These are phyloP conservation scores for Pseudocercospora musae DNA, from an alignment of 2,329 filamentous ascomycete species.

Conservation along the genomic window DNA sequence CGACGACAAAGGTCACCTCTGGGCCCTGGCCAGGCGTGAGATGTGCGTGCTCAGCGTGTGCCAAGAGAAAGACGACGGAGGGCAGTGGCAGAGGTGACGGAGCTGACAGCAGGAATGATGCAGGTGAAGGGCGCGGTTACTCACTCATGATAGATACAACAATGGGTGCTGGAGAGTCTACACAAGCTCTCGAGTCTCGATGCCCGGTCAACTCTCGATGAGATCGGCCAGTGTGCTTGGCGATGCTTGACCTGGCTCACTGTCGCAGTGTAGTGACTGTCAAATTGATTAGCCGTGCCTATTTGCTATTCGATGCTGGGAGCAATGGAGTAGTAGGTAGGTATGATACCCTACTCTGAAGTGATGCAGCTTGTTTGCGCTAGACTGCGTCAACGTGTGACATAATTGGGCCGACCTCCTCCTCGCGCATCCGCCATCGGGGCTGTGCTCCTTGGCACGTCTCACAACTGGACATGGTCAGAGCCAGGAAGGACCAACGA, in stretches of 20 bases:
- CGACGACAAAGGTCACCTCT: not conserved
- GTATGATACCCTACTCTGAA: too few relatives aligned
- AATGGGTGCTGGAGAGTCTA: not conserved
- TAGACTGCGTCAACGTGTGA: not conserved
- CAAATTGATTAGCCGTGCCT: not conserved
- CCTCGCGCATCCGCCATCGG: not conserved
- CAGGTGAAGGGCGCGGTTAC: not conserved
- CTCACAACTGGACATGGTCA: not conserved
- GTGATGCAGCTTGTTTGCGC: not conserved
- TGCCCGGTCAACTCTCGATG: not conserved
- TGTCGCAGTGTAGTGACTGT: too few relatives aligned
- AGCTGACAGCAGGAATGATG: not conserved
- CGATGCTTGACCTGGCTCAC: not conserved
- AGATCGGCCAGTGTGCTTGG: not conserved
- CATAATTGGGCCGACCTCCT: not conserved
- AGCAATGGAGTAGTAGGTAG: too few relatives aligned
- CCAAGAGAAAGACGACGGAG: not conserved
- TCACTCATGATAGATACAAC: not conserved
- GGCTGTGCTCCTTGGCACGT: conserved; percentile 1
- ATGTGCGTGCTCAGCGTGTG: not conserved
- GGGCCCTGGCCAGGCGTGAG: not conserved
- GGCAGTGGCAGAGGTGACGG: not conserved
- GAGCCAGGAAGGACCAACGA: not conserved
- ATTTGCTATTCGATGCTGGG: not conserved
- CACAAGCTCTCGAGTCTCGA: not conserved